These are phyloP conservation scores for Cutaneotrichosporon mucoides DNA, from an alignment of 1,284 basidiomycete species.

Conservation along the genomic window DNA sequence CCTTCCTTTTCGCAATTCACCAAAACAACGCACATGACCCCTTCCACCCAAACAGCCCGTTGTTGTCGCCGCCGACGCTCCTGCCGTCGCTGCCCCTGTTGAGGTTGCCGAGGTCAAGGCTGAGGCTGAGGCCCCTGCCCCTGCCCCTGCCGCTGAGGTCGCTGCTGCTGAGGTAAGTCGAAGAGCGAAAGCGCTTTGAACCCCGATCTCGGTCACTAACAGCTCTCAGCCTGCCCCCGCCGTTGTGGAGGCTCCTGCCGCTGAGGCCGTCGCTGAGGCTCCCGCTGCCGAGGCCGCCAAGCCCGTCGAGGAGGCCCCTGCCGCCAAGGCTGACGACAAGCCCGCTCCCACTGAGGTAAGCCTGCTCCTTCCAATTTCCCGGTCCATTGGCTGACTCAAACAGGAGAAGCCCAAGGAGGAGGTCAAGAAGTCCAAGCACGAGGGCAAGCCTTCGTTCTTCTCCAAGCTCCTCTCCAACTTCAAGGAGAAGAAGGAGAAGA, in stretches of 20 bases:
- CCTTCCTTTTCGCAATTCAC: neutral
- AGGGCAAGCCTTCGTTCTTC: constrained; percentile 21
- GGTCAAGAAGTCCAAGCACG: constrained; percentile 18
- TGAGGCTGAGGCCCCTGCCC: constrained; percentile 9
- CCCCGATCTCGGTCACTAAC: neutral
- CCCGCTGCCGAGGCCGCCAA: constrained; percentile 31
- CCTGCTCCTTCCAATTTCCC: neutral
- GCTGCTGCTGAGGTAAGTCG: constrained; percentile 3
- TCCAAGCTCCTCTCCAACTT: constrained; percentile 16
- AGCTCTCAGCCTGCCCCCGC: neutral
- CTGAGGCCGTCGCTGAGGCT: constrained; percentile 4
- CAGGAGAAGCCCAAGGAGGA: constrained; percentile 21
- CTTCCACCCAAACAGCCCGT: neutral
- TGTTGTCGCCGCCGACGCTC: constrained; percentile 5
- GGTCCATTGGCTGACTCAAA: neutral
- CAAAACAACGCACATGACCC: neutral
- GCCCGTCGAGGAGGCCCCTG: constrained; percentile 4
- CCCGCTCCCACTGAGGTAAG: constrained; percentile 17
- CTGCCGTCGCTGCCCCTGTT: constrained; percentile 13
- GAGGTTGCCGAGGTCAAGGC: constrained; percentile 17
- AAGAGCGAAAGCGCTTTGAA: neutral
- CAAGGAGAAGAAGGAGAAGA: constrained; percentile 21
- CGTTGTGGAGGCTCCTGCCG: neutral
- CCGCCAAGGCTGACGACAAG: constrained; percentile 16
- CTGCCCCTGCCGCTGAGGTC: constrained; percentile 12